Base-by-base conservation (phyloP, 1,139 yeast genomes). In the Pneumocystis carinii region DNA sequence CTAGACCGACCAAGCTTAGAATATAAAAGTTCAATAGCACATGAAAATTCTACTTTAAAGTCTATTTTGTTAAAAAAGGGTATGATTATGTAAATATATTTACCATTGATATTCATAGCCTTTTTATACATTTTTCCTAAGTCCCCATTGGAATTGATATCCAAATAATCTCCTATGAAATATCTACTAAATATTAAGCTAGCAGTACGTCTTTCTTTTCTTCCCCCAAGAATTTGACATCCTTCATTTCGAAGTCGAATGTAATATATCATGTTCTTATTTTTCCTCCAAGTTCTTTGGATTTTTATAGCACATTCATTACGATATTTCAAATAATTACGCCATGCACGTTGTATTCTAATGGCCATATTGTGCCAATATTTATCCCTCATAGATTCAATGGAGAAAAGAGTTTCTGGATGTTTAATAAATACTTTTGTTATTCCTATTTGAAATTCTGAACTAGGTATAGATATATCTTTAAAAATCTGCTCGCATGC, bases 291-390 rank as follows among this genome's bases (percentile, higher is more conserved):
- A 60, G 90, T 85, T 67, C 85, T 81, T 76, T 94, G 98, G 60
- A 92, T 83, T 62, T 80, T 81, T 67, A 81, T 83, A 0, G 97
- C 97, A 35, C 96, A 92, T 71, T 89, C 96, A 66, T 85, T 86
- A 75, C 90, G 85, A 71, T 88, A 80, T 72, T 85, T 85, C 66
- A 85, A 76, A 72, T 86, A 88, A 69, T 88, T 79, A 77, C 98
- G 82, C 90, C 97, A 90, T 4, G 98, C 97, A 69, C 97, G 82
- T 76, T 94, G 99, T 69, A 94, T 92, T 70, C 96, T 82, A 1
- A 96, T 90, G 2, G 98, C 98, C 96, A 92, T 94, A 70, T 88
- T 89, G 72, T 90, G 94, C 98, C 98, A 94, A 73, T 90, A 94
- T 76, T 85, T 87, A 71, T 94, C 99, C 74, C 98, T 83, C 94